These are phyloP conservation scores for Aureoboletus auriporus DNA, from an alignment of 768 basidiomycete genomes.

Conservation along the genomic window DNA sequence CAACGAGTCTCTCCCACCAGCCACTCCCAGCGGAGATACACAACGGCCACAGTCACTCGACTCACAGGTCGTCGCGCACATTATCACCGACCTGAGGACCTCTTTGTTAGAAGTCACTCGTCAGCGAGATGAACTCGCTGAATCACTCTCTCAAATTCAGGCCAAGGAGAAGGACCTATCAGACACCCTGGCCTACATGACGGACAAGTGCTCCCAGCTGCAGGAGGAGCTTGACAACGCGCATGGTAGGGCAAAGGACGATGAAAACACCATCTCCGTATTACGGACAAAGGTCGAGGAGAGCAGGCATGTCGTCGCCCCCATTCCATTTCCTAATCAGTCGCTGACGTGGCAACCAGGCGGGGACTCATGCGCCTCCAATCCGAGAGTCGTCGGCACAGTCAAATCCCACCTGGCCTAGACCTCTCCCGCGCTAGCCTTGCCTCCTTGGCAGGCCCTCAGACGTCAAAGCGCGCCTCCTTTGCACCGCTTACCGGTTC, in stretches of 20 bases:
- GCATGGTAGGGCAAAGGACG: constrained; percentile 55
- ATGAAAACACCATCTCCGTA: constrained; percentile 72
- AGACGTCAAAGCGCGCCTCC: constrained; percentile 65
- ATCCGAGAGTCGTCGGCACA: constrained; percentile 66
- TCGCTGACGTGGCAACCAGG: constrained; percentile 34
- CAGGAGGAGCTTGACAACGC: constrained; percentile 55
- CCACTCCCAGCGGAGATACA: constrained; percentile 31
- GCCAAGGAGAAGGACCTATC: constrained; percentile 56
- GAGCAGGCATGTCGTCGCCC: constrained; percentile 54
- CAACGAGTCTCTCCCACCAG: constrained; percentile 54
- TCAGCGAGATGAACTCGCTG: constrained; percentile 67
- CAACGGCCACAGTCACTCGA: constrained; percentile 56
- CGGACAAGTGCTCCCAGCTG: constrained; percentile 56
- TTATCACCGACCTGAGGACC: constrained; percentile 69
- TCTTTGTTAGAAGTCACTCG: constrained; percentile 58
- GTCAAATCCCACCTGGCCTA: constrained; percentile 44
- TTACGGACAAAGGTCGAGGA: constrained; percentile 84
- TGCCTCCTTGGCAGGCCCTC: constrained; percentile 37
- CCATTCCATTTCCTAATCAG: neutral
- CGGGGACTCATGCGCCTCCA: constrained; percentile 86
- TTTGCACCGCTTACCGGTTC: constrained; percentile 70
- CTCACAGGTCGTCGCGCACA: constrained; percentile 69
- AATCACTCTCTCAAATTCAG: constrained; percentile 46
- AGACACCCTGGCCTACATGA: constrained; percentile 60
- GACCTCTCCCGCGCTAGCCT: constrained; percentile 53